Base-by-base conservation (phyloP, 1,284 basidiomycete genomes). In the Albatrellus sp. region DNA sequence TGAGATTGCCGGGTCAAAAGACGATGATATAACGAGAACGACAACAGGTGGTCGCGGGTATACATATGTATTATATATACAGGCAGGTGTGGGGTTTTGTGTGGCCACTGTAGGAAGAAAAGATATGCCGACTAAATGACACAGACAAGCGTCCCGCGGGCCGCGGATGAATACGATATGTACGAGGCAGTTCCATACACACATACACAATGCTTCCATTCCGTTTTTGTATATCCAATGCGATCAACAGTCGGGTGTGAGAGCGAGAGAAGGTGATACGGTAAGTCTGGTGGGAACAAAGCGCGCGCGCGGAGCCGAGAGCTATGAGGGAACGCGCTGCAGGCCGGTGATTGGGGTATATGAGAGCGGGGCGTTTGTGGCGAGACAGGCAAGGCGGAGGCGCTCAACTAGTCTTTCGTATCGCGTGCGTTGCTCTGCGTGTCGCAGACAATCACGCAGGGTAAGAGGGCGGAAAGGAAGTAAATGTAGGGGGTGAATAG, bases 361-460 rank as follows among this genome's bases (percentile, higher is more conserved):
- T 14, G 31, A 32, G 12, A 35, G 28, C 11, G 50, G 30, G 8
- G 42, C 45, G 20, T 47, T 42, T 2, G 73, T 73, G 20, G 62
- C 53, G 41, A 61, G 59, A 48, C 75, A 79, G n/a, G 74, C 73
- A 41, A 57, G 55, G 12, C 55, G 56, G 16, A 84, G 57, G 40
- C 65, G 66, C 45, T 66, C 63, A 17, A 69, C 70, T 17, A 84
- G 60, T 12, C 54, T 54, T 14, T 67, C 58, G 50, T 74, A 75
- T 30, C 68, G 65, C 38, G 57, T 56, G 34, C 71, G 64, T 66
- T 78, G 75, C 49, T 72, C 81, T 82, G 44, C 7, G 45, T 3
- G 12, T 5, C 34, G 19, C 6, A 34, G 44, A 33, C 41, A 16
- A n/a, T 17, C 16, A 10, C 33, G 11, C 9, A 37, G 36, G 19